A percentile compares a stretch with the other conserved stretches of the same genome.
phyloP scores from a whole-genome alignment of 192 early-diverging fungal species.

The Coemansia sp. region DNA sequence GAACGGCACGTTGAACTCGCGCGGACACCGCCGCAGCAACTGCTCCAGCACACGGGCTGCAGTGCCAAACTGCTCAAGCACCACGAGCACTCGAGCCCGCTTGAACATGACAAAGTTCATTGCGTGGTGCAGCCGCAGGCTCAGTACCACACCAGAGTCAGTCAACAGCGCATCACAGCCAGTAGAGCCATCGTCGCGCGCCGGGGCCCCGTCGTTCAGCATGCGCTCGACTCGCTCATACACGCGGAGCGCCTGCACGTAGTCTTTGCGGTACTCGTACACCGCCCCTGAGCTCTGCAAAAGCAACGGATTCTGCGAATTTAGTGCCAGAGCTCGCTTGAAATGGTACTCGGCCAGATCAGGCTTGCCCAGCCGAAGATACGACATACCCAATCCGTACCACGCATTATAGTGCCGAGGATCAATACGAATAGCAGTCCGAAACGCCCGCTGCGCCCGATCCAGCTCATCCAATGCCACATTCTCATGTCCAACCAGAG shows the following conservation, averaged over 20 bases:
- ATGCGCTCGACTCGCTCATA: slow-evolving; percentile 64
- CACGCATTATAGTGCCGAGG: slow-evolving; percentile 81
- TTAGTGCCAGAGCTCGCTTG: slow-evolving; percentile 69
- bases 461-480: slow-evolving; percentile 72
- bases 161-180: not conserved
- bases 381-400: slow-evolving; percentile 79
- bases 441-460: slow-evolving; percentile 70
- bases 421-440: slow-evolving; percentile 69
- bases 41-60: slow-evolving; percentile 64
- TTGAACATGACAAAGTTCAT: slow-evolving; percentile 65
- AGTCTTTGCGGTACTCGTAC: slow-evolving; percentile 60
- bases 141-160: slow-evolving; percentile 17
- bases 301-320: slow-evolving; percentile 69
- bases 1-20: slow-evolving; percentile 53
- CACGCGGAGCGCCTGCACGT: slow-evolving; percentile 56
- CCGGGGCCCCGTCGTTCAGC: slow-evolving; percentile 23
- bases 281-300: slow-evolving; percentile 72
- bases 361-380: slow-evolving; percentile 69
- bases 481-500: slow-evolving; percentile 82
- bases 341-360: slow-evolving; percentile 74
- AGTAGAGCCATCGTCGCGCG: not conserved
- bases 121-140: slow-evolving; percentile 30
- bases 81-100: slow-evolving; percentile 64
- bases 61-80: slow-evolving; percentile 60
- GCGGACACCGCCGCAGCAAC: slow-evolving; percentile 56